phyloP scores from a whole-genome alignment of 2,329 filamentous ascomycete species.

The Colletotrichum incanum region DNA sequence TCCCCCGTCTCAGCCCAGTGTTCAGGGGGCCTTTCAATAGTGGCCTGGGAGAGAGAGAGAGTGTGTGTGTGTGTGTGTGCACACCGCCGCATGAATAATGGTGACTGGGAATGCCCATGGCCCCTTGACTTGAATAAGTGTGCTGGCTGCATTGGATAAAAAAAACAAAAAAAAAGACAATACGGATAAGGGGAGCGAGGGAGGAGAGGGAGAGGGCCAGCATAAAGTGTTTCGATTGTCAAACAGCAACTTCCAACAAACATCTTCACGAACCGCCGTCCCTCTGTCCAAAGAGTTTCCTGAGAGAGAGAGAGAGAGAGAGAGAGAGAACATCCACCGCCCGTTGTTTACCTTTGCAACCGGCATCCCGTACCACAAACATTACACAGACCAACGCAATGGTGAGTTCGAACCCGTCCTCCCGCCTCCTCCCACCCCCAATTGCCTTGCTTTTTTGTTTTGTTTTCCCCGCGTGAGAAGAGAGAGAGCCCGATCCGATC shows the following conservation, averaged over 20 bases:
- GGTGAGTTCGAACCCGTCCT: constrained; percentile 51
- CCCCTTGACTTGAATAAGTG: constrained; percentile 13
- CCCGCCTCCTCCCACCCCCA: background rate
- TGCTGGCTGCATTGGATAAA: constrained; percentile 26
- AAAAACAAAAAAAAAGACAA: constrained; percentile 14
- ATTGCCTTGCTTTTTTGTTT: constrained; percentile 39
- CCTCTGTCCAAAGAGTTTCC: background rate
- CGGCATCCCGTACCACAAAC: background rate
- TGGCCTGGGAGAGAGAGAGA: background rate
- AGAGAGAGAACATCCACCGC: background rate
- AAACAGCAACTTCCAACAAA: constrained; percentile 36
- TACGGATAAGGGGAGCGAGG: constrained; percentile 8
- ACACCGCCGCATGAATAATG: constrained; percentile 40
- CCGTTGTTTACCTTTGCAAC: background rate
- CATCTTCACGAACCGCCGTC: constrained; percentile 21
- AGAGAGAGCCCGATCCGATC: background rate
- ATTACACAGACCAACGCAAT: constrained; percentile 51
- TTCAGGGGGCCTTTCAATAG: constrained; percentile 17
- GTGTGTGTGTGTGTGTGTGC: constrained; percentile 5
- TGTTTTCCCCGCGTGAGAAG: constrained; percentile 14
- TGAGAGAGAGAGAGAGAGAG: background rate
- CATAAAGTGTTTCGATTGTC: constrained; percentile 42
- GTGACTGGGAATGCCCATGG: constrained; percentile 41
- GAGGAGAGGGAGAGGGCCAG: constrained; percentile 2
- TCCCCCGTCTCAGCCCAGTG: background rate